Conservation (phyloP, 2,329 filamentous ascomycete species). For the Colletotrichum godetiae region DNA sequence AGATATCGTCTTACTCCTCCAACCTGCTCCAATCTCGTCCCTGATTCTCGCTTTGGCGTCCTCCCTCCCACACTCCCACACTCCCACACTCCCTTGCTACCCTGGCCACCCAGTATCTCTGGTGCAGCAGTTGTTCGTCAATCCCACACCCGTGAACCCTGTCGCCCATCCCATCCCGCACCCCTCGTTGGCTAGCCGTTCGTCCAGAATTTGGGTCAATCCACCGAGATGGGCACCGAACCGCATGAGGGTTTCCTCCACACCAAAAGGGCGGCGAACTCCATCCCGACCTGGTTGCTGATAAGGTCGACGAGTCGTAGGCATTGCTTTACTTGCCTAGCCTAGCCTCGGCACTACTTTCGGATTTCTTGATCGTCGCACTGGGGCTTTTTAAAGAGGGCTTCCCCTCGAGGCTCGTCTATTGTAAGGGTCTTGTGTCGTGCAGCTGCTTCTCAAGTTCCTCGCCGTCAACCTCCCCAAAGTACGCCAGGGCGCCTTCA, state of each 20-base stretch:
- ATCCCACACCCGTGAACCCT: slow-evolving; percentile 22
- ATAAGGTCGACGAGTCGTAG: slow-evolving; percentile 35
- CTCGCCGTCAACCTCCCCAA: slow-evolving; percentile 14
- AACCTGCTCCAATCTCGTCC: slow-evolving; percentile 5
- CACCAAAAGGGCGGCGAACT: slow-evolving; percentile 27
- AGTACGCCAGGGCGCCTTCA: slow-evolving; percentile 17
- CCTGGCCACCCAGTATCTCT: slow-evolving; percentile 15
- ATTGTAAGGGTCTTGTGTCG: not conserved
- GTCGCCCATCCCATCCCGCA: slow-evolving; percentile 23
- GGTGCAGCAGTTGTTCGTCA: slow-evolving; percentile 17
- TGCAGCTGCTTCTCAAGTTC: slow-evolving; percentile 20
- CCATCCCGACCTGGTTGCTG: slow-evolving; percentile 28
- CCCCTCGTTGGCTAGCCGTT: slow-evolving; percentile 22
- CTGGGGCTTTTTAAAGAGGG: slow-evolving; percentile 33
- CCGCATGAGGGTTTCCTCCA: slow-evolving; percentile 30
- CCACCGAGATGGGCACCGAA: slow-evolving; percentile 31
- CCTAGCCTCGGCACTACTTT: slow-evolving; percentile 36
- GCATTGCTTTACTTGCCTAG: slow-evolving; percentile 9
- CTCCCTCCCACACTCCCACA: not conserved
- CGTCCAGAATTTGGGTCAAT: slow-evolving; percentile 31
- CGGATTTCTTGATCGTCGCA: slow-evolving; percentile 33
- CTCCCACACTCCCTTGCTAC: not conserved
- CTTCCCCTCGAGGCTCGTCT: slow-evolving; percentile 15
- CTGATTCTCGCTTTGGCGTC: not conserved
- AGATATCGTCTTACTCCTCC: slow-evolving; percentile 14